Base-by-base conservation (phyloP, 768 basidiomycete genomes). In the Mycena filopes region DNA sequence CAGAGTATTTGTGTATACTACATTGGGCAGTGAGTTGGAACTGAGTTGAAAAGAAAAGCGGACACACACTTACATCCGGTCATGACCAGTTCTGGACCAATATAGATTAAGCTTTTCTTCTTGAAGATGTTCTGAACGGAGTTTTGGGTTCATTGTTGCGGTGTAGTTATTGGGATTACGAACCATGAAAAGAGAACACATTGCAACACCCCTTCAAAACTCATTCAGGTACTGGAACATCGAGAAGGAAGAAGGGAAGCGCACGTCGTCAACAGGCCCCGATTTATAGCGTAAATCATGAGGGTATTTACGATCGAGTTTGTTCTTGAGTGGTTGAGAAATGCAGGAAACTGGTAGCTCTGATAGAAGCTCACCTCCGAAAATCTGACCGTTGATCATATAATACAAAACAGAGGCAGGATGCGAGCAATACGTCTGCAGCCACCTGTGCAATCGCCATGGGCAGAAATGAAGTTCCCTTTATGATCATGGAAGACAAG, bases 1-100 rank as follows among this genome's bases (percentile, higher is more conserved):
- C 12, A 55, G 38, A 13, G 54, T 26, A 20, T 55, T 55, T 4
- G 55, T 46, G 31, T 45, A 56, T 10, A 56, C 55, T 56, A 36
- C 12, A 56, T 43, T 1, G 15, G 45, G 8, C 28, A 46, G 21
- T 25, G 18, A 31, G 18, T n/a, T 40, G 25, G 43, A 45, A 6
- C 11, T 18, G 15, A n/a, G n/a, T n/a, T n/a, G n/a, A n/a, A n/a
- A n/a, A n/a, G n/a, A n/a, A n/a, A n/a, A n/a, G n/a, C 5, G 10
- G 5, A 28, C 26, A 21, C 6, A 33, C 13, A 46, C 26, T 6
- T 23, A 55, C 53, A 8, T 38, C 50, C 50, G 2, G 33, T 11
- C 4, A 53, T 12, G 36, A 53, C n/a, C n/a, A 53, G n/a, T 16
- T 53, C 21, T 38, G 33, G 33, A 12, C 33, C 50, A 16, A 53